phyloP scores from a whole-genome alignment of 345 rosid species.

The Eucalyptus tenuipes region DNA sequence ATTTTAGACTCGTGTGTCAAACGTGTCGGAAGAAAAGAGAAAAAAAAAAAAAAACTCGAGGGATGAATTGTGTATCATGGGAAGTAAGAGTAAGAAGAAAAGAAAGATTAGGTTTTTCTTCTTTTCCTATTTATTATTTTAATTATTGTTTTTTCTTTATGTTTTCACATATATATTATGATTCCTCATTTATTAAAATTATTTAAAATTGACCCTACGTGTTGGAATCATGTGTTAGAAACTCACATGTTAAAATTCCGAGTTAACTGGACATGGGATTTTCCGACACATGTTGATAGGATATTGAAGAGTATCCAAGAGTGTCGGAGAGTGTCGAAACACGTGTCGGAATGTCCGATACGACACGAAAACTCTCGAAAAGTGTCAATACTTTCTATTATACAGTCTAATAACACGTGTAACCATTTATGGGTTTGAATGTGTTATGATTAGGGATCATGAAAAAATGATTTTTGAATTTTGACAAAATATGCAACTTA shows the following conservation, averaged over 20 bases:
- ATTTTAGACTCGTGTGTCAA: rapidly evolving
- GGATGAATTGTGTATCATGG: rapidly evolving
- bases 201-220: too few relatives aligned
- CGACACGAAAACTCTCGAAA: rapidly evolving
- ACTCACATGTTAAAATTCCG: too few relatives aligned
- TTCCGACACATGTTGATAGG: rapidly evolving
- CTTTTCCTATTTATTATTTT: too few relatives aligned
- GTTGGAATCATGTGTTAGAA: too few relatives aligned
- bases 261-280: rapidly evolving
- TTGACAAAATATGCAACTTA: too few relatives aligned
- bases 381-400: rapidly evolving
- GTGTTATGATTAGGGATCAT: too few relatives aligned
- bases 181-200: rapidly evolving
- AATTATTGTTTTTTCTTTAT: too few relatives aligned
- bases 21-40: rapidly evolving
- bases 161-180: too few relatives aligned
- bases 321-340: rapidly evolving
- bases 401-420: neutral
- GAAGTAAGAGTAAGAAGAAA: too few relatives aligned
- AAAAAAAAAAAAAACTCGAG: too few relatives aligned
- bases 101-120: rapidly evolving
- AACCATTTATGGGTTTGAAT: neutral
- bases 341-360: rapidly evolving
- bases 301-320: too few relatives aligned
- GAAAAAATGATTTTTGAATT: too few relatives aligned